Evolutionary conservation across 2,329 filamentous ascomycete species (phyloP), one percentile per base, ranked within the genome.

Genomic region (Scytalidium sp.): DNA sequence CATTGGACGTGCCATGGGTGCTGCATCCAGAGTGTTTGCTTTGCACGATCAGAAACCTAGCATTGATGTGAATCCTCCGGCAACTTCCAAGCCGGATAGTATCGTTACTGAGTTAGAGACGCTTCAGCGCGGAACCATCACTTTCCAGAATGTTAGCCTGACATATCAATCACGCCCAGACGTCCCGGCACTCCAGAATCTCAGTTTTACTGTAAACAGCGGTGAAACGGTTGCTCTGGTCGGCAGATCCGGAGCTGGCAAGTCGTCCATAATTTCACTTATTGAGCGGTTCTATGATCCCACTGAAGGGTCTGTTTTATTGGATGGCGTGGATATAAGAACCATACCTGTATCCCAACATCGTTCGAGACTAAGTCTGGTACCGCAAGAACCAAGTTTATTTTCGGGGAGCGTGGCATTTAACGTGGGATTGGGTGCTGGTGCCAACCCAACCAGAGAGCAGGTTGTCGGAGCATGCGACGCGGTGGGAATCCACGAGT

Each of bases 401-500:
- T 84, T 84, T 56, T 71, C 78, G 21, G 80, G 80, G 11, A 79
- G 69, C 13, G 66, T 84, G 21, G 69, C 66, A 3, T 82, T 82
- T 65, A 84, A 84, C 61, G 69, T 83, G 20, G 70, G 72, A 1
- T 68, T 84, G 1, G 80, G 80, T 7, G 73, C 75, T 0, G 77
- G 74, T 11, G 70, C 76, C 40, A 74, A 75, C 23, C 78, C 79
- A 1, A 78, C 75, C 1, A 71, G 81, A 44, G 77, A 73, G 13
- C 84, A 88, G 43, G 82, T 89, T 45, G 75, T 83, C 53, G 78
- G 80, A 47, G 85, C 86, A 0, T 88, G 85, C 60, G 77, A 76
- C 52, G 68, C 86, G 15, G 85, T 84, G 21, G 85, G 86, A 57
- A 86, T 90, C 53, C 84, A 89, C 66, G 82, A 88, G 21, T 81